Evolutionary conservation across 1,284 basidiomycete species (phyloP).

Genomic region (Cystobasidium slooffiae): DNA sequence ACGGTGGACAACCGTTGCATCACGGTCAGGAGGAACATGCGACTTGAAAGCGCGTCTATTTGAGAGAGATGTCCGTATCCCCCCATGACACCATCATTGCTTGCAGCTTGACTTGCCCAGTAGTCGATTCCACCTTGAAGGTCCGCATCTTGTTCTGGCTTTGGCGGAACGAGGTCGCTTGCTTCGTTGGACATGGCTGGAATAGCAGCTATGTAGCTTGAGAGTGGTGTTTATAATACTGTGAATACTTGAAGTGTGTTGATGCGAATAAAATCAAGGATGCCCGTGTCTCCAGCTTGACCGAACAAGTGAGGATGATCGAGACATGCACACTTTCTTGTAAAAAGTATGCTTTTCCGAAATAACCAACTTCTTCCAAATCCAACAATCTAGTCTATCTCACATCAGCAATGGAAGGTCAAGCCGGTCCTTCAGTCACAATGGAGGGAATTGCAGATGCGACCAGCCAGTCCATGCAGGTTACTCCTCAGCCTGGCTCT

Average conservation of each 20-base stretch:
- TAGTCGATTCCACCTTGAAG: slow-evolving; percentile 72
- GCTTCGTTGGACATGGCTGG: not conserved
- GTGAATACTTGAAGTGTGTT: not conserved
- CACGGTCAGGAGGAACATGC: slow-evolving; percentile 79
- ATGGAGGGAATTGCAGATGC: slow-evolving; percentile 40
- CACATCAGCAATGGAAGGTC: not conserved
- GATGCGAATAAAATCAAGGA: not conserved
- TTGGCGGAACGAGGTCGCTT: not conserved
- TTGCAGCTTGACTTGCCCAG: slow-evolving; percentile 74
- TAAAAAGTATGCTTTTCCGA: not conserved
- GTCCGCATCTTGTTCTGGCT: slow-evolving; percentile 55
- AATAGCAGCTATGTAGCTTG: not conserved
- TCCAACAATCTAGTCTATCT: not conserved
- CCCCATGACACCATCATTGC: slow-evolving; percentile 72
- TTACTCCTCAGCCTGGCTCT: slow-evolving; percentile 3
- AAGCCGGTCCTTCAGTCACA: slow-evolving; percentile 10
- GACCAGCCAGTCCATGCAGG: slow-evolving; percentile 14
- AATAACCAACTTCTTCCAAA: not conserved
- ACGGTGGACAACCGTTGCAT: slow-evolving; percentile 77
- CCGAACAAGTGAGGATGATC: not conserved
- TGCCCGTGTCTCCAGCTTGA: not conserved
- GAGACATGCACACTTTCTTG: not conserved
- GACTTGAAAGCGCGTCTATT: slow-evolving; percentile 82
- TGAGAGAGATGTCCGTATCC: slow-evolving; percentile 67
- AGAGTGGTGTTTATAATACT: not conserved